A percentile compares a stretch with the other conserved stretches of the same genome.
These are phyloP conservation scores for Erythrobasidium hasegawianum DNA, from an alignment of 1,284 basidiomycete genomes.

Conservation along the genomic window DNA sequence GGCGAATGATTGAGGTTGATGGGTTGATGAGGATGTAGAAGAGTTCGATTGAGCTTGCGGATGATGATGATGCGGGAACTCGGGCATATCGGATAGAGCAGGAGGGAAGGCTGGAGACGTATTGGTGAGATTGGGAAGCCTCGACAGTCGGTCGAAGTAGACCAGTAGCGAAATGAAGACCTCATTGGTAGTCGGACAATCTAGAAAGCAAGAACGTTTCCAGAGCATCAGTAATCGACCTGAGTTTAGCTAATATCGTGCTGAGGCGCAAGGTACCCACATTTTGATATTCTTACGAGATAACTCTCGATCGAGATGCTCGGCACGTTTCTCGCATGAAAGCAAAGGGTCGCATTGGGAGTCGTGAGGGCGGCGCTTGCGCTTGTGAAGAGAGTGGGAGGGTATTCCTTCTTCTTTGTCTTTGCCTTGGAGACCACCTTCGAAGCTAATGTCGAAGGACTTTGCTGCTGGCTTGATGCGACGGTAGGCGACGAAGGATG, in stretches of 20 bases:
- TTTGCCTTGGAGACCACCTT: background rate
- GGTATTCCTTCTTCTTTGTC: background rate
- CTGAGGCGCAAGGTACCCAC: conserved; percentile 3
- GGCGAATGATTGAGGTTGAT: conserved; percentile 59
- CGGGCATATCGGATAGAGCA: background rate
- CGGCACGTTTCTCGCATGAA: conserved; percentile 83
- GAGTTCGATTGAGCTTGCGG: background rate
- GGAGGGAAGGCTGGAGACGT: conserved; percentile 14
- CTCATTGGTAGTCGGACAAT: conserved; percentile 97
- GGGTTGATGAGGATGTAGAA: background rate
- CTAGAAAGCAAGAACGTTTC: conserved; percentile 5
- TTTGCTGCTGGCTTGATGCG: background rate
- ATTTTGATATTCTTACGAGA: conserved; percentile 90
- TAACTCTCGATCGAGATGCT: conserved; percentile 93
- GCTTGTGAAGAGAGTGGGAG: conserved; percentile 19
- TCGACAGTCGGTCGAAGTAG: conserved; percentile 83
- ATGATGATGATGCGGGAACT: background rate
- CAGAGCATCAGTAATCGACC: too few relatives aligned
- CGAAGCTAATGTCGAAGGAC: background rate
- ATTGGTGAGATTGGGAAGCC: conserved; percentile 59
- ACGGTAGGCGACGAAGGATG: background rate
- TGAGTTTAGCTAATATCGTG: too few relatives aligned
- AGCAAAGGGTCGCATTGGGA: conserved; percentile 36
- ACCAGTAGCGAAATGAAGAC: conserved; percentile 91
- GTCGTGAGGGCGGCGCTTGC: conserved; percentile 25